Evolutionary conservation across 805 yeast species (phyloP), one percentile per base, ranked within the genome.

Genomic region (Zygosaccharomyces gambellarensis): DNA sequence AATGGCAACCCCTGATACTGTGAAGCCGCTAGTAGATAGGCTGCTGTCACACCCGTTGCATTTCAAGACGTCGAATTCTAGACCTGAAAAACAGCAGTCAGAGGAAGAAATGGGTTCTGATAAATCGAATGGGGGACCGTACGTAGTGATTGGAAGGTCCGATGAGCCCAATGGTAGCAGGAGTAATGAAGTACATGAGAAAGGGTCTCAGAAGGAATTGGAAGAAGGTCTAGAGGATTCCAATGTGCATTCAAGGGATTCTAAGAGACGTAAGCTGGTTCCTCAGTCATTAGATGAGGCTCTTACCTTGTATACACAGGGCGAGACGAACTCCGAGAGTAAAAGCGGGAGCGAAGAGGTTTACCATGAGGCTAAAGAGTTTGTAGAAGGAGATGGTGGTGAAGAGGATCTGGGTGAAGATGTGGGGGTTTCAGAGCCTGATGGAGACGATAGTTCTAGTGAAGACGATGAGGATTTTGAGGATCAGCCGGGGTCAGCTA

Each of bases 1-100:
- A 34, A 34, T 62, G 66, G 56, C 62, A 21, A 57, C 62, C 12
- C 65, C 58, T 42, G 66, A 64, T 30, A 55, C 64, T 25, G 49
- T 65, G 36, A 63, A 64, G 44, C 87, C 87, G n/a, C 63, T 81
- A 40, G 78, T 82, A 51, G 87, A 82, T 58, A 72, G 85, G 58
- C 73, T 83, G 48, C 70, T 83, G 36, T 68, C 82, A 27, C 78
- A 79, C 49, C 90, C 89, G 8, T 63, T 84, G 45, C 73, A 72
- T 27, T 88, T 87, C 65, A 80, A 77, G 47, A 72, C 80, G 3
- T 59, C 60, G 5, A 32, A 51, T 22, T 42, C 38, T 17, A 51
- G 42, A 29, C 39, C 39, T 12, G 44, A 39, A 27, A 28, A 25
- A 29, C 19, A 42, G 41, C 14, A 34, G 14, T 8, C 38, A 40